A percentile compares a stretch with the other conserved stretches of the same genome.
Conservation (phyloP, 345 rosid species). For the Salix caprea region DNA sequence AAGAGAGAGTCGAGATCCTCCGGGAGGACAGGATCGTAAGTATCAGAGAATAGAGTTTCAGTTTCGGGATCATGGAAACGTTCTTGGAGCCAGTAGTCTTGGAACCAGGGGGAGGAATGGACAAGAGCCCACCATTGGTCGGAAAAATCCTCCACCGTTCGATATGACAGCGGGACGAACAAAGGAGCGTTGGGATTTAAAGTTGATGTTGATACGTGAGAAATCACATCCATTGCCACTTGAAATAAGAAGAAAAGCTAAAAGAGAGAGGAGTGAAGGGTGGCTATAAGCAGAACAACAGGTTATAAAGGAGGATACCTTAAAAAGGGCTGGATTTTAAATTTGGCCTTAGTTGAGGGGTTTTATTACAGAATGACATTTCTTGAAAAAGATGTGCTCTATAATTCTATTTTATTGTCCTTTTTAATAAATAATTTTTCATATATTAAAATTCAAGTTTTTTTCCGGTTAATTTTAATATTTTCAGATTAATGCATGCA, state of each 20-base stretch:
- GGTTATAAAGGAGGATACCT: neutral
- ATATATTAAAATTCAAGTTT: too few species aligned
- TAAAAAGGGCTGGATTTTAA: neutral
- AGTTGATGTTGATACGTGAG: slow-evolving; percentile 29
- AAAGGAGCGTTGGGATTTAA: slow-evolving; percentile 60
- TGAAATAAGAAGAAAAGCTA: neutral
- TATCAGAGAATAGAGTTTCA: slow-evolving; percentile 20
- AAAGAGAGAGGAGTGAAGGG: neutral
- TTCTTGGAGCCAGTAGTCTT: slow-evolving; percentile 66
- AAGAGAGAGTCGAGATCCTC: slow-evolving; percentile 29
- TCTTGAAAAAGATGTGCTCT: too few species aligned
- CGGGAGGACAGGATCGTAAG: slow-evolving; percentile 15
- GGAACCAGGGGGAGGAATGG: slow-evolving; percentile 59
- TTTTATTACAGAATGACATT: neutral
- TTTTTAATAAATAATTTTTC: too few species aligned
- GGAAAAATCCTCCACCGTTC: slow-evolving; percentile 64
- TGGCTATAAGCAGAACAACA: neutral
- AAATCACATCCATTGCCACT: slow-evolving; percentile 34
- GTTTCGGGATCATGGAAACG: slow-evolving; percentile 45
- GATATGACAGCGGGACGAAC: slow-evolving; percentile 56
- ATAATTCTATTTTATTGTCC: too few species aligned
- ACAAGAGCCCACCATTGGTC: slow-evolving; percentile 70
- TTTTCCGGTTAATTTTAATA: too few species aligned
- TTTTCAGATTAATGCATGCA: too few species aligned
- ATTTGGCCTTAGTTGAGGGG: neutral